Conservation (phyloP, 352 stramenopile species). For the Aphanomyces invadans region DNA sequence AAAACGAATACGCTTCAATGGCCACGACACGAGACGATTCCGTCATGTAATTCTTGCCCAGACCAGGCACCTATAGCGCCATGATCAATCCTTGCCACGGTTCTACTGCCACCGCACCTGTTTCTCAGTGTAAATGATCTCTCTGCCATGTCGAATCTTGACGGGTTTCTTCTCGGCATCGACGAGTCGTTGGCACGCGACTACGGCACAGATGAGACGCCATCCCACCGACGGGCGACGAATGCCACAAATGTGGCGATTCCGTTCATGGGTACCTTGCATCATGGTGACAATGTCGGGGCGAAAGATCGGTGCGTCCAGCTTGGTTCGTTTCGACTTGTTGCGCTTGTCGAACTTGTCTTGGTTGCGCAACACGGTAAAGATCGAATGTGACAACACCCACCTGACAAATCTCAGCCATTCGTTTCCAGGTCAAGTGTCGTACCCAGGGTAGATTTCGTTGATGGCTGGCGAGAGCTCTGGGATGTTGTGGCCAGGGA, state of each 20-base stretch:
- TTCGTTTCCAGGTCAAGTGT: constrained; percentile 27
- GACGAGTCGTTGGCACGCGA: constrained; percentile 35
- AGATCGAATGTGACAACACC: constrained; percentile 86
- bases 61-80: constrained; percentile 31
- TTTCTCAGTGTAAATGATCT: constrained; percentile 61
- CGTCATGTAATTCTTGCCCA: constrained; percentile 84
- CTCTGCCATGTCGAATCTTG: constrained; percentile 36
- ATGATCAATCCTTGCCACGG: no score
- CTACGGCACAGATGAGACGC: constrained; percentile 26
- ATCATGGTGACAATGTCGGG: constrained; percentile 71
- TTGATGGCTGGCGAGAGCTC: constrained; percentile 76
- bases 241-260: no score
- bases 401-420: no score
- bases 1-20: constrained; percentile 72
- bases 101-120: no score
- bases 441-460: constrained; percentile 64
- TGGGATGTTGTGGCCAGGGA: constrained; percentile 61
- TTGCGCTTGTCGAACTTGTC: constrained; percentile 82
- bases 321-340: constrained; percentile 52
- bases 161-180: constrained; percentile 38
- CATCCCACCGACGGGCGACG: no score
- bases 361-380: constrained; percentile 86
- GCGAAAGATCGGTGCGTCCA: constrained; percentile 61
- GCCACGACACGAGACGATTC: constrained; percentile 46
- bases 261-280: constrained; percentile 34